Conservation (phyloP, 495 filamentous ascomycete species). For the Opeltia flavorubescens region DNA sequence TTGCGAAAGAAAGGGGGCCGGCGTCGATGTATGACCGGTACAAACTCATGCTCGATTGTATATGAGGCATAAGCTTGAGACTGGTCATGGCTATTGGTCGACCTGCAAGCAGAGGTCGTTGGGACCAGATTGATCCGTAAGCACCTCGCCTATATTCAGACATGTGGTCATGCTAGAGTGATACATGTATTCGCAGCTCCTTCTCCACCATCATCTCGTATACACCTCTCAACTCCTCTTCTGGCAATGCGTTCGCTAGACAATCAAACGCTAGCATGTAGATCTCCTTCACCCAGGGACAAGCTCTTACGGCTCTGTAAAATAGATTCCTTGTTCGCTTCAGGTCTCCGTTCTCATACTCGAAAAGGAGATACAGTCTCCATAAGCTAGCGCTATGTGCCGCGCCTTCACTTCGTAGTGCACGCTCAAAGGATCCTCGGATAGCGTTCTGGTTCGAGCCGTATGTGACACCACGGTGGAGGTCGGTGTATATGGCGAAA, state of each 20-base stretch:
- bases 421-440: constrained; percentile 57
- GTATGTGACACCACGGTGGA: constrained; percentile 26
- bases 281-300: constrained; percentile 65
- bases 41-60: too few species aligned
- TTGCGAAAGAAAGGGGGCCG: too few species aligned
- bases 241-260: constrained; percentile 26
- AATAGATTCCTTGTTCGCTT: constrained; percentile 33
- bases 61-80: too few species aligned
- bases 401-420: constrained; percentile 24
- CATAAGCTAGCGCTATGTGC: constrained; percentile 40
- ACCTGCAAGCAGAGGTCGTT: too few species aligned
- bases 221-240: constrained; percentile 29
- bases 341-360: constrained; percentile 23
- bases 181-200: constrained; percentile 35
- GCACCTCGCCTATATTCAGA: neutral
- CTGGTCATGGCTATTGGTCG: too few species aligned
- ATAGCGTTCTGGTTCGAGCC: constrained; percentile 46
- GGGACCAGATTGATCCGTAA: too few species aligned
- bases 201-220: constrained; percentile 38
- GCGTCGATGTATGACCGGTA: too few species aligned
- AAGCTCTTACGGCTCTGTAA: constrained; percentile 38
- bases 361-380: constrained; percentile 52
- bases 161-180: constrained; percentile 17
- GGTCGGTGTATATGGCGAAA: constrained; percentile 56
- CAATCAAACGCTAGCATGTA: constrained; percentile 48